Conservation (phyloP, 192 early-diverging fungal species). For the Cetraspora pellucida region DNA sequence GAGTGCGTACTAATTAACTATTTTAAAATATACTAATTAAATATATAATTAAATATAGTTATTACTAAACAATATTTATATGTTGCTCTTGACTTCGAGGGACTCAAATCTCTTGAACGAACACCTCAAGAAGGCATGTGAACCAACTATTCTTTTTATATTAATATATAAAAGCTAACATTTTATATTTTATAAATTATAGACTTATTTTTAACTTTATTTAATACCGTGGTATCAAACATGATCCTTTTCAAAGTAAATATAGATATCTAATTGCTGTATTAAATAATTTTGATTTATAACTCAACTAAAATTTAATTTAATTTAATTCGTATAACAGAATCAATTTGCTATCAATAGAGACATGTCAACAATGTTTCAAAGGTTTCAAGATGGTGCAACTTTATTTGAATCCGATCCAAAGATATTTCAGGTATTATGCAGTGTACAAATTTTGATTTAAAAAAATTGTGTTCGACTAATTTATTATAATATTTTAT, state of each 20-base stretch:
- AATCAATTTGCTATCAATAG: slow-evolving; percentile 32
- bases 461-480: background rate
- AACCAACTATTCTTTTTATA: background rate
- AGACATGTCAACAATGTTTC: slow-evolving; percentile 37
- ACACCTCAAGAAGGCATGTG: slow-evolving; percentile 28
- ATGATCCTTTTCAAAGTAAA: slow-evolving; percentile 14
- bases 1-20: background rate
- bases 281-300: background rate
- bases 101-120: slow-evolving; percentile 24
- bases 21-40: background rate
- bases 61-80: slow-evolving; percentile 13
- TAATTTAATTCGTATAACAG: background rate
- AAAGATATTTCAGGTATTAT: slow-evolving; percentile 26
- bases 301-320: background rate
- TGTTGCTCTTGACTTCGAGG: slow-evolving; percentile 36
- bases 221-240: slow-evolving; percentile 23
- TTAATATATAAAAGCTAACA: background rate
- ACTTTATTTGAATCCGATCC: slow-evolving; percentile 7
- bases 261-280: background rate
- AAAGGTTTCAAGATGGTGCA: slow-evolving; percentile 33
- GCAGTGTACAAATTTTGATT: background rate
- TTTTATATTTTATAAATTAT: background rate
- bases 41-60: background rate
- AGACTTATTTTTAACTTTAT: slow-evolving; percentile 9
- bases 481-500: background rate